These are phyloP conservation scores for Geotrichum australiense DNA, from an alignment of 1,139 yeast species.

Conservation along the genomic window DNA sequence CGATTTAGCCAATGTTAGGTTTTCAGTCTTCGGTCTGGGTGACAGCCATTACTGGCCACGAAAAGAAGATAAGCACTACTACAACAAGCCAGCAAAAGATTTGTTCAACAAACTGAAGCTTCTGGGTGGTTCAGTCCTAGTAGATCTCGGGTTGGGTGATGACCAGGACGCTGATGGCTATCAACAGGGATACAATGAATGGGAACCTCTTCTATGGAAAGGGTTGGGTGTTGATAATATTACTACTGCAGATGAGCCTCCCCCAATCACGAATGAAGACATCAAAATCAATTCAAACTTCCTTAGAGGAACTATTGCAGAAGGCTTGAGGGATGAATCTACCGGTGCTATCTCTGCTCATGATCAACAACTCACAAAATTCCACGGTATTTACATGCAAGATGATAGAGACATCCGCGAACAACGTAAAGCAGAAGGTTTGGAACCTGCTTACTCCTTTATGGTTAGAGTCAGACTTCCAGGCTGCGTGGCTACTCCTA, in stretches of 20 bases:
- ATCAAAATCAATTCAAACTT: conserved; percentile 82
- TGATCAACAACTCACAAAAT: conserved; percentile 91
- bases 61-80: conserved; percentile 88
- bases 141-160: conserved; percentile 83
- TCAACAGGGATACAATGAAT: conserved; percentile 77
- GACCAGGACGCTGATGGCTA: conserved; percentile 97
- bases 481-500: conserved; percentile 84
- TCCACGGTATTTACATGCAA: conserved; percentile 98
- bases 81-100: conserved; percentile 87
- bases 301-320: conserved; percentile 89
- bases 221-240: conserved; percentile 81
- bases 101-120: conserved; percentile 55
- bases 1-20: conserved; percentile 63
- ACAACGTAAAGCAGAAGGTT: conserved; percentile 81
- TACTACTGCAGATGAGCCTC: conserved; percentile 88
- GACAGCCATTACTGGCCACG: conserved; percentile 97
- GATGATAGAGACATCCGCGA: conserved; percentile 97
- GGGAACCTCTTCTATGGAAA: conserved; percentile 85
- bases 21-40: conserved; percentile 84
- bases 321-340: conserved; percentile 70
- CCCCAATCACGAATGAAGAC: conserved; percentile 93
- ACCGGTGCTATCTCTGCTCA: conserved; percentile 92
- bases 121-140: conserved; percentile 66
- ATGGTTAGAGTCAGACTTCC: conserved; percentile 97
- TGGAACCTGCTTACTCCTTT: conserved; percentile 92